These are phyloP conservation scores for Colletotrichum agaves DNA, from an alignment of 2,329 filamentous ascomycete genomes.

Conservation along the genomic window DNA sequence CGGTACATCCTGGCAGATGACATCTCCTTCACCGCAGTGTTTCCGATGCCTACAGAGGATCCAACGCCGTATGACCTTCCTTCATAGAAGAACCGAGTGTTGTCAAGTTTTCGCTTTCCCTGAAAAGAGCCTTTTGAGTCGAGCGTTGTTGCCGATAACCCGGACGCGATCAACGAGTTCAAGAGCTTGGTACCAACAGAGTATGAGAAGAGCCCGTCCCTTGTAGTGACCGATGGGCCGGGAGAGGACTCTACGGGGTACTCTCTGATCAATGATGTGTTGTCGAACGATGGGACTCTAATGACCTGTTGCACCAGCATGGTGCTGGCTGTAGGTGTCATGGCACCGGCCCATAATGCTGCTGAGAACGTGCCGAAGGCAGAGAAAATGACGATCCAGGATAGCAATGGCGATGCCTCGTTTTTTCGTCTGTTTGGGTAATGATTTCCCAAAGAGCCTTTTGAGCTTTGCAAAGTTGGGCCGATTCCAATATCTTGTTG, in stretches of 20 bases:
- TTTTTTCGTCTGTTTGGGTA: too few species aligned
- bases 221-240: slow-evolving; percentile 38
- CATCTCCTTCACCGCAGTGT: slow-evolving; percentile 19
- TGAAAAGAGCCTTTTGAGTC: slow-evolving; percentile 32
- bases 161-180: slow-evolving; percentile 39
- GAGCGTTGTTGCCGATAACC: slow-evolving; percentile 41
- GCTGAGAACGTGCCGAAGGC: too few species aligned
- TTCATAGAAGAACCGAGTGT: slow-evolving; percentile 42
- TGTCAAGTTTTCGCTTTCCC: slow-evolving; percentile 43
- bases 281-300: slow-evolving; percentile 39
- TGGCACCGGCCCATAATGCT: slow-evolving; percentile 40
- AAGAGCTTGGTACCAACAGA: slow-evolving; percentile 41
- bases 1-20: slow-evolving; percentile 39
- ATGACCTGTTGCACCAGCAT: slow-evolving; percentile 33
- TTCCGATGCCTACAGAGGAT: slow-evolving; percentile 41
- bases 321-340: slow-evolving; percentile 40
- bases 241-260: slow-evolving; percentile 39
- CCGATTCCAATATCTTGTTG: too few species aligned
- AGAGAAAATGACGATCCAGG: too few species aligned
- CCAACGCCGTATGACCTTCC: slow-evolving; percentile 44
- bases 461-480: too few species aligned
- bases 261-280: slow-evolving; percentile 39
- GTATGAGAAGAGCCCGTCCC: slow-evolving; percentile 42
- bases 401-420: too few species aligned
- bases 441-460: too few species aligned